Evolutionary conservation across 306 rosid genomes (phyloP).

Genomic region (Cicer cuneatum): DNA sequence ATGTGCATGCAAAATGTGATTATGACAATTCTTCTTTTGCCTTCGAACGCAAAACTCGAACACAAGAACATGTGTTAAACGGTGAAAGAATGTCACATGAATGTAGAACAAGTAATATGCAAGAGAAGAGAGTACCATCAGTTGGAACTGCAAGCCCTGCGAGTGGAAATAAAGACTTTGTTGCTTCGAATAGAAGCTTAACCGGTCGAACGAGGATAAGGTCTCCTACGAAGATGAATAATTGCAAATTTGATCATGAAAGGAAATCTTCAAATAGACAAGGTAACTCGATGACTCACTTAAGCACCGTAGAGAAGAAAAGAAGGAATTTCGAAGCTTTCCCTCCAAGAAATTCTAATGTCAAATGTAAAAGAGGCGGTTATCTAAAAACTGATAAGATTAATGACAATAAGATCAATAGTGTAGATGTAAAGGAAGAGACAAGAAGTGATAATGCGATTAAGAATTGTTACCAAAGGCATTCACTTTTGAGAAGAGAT

Average conservation of each 20-base stretch:
- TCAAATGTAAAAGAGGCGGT: conserved; percentile 43
- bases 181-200: conserved; percentile 63
- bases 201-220: conserved; percentile 53
- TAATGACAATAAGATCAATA: conserved; percentile 52
- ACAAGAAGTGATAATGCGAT: conserved; percentile 36
- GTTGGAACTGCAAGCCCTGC: conserved; percentile 55
- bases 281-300: conserved; percentile 48
- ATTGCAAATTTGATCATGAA: conserved; percentile 52
- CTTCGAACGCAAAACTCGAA: conserved; percentile 46
- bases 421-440: conserved; percentile 48
- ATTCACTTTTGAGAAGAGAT: conserved; percentile 54
- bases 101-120: conserved; percentile 51
- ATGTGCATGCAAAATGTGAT: conserved; percentile 46
- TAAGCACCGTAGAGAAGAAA: conserved; percentile 52
- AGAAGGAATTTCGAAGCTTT: conserved; percentile 49
- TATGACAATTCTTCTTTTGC: conserved; percentile 36
- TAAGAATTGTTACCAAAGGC: conserved; percentile 45
- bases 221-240: conserved; percentile 52
- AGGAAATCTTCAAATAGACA: conserved; percentile 48
- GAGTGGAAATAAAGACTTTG: conserved; percentile 61
- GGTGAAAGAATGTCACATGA: conserved; percentile 46
- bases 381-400: conserved; percentile 45
- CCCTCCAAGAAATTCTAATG: conserved; percentile 42
- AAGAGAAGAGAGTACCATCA: conserved; percentile 52
- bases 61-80: conserved; percentile 47